These are phyloP conservation scores for Trichoderma sp. DNA, from an alignment of 2,329 filamentous ascomycete species.

Conservation along the genomic window DNA sequence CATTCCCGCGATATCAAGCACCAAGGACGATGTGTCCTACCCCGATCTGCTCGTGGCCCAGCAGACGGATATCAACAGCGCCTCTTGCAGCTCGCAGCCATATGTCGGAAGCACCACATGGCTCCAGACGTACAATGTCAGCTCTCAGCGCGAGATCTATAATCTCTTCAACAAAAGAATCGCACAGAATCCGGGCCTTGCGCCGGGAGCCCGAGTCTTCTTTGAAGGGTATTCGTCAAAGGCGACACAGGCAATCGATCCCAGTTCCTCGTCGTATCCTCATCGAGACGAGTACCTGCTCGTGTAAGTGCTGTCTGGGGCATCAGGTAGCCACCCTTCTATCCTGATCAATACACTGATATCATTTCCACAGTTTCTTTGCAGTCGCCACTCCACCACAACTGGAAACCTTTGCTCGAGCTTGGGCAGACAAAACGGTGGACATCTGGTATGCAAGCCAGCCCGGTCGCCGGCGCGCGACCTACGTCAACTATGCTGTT, in stretches of 20 bases:
- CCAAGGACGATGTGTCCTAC: conserved; percentile 1
- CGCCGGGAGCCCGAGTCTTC: not conserved
- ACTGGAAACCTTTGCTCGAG: not conserved
- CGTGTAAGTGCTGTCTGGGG: not conserved
- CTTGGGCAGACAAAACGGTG: conserved; percentile 9
- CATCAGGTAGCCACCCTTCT: not conserved
- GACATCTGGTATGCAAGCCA: not conserved
- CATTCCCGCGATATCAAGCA: conserved; percentile 5
- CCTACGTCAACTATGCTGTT: conserved; percentile 4
- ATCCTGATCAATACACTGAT: too few species aligned
- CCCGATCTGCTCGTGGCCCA: conserved; percentile 4
- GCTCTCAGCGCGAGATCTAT: conserved; percentile 5
- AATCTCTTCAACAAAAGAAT: conserved; percentile 1
- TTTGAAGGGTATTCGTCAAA: not conserved
- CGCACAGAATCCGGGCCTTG: not conserved
- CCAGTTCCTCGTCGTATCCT: not conserved
- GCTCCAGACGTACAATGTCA: conserved; percentile 17
- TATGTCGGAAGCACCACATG: conserved; percentile 5
- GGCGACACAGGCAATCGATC: not conserved
- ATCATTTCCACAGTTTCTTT: not conserved
- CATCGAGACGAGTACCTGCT: conserved; percentile 15
- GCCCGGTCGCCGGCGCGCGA: not conserved
- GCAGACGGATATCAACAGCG: conserved; percentile 1
- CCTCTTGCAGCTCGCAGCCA: not conserved
- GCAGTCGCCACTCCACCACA: not conserved